These are phyloP conservation scores for Paxillus rubicundulus DNA, from an alignment of 768 basidiomycete genomes.

Conservation along the genomic window DNA sequence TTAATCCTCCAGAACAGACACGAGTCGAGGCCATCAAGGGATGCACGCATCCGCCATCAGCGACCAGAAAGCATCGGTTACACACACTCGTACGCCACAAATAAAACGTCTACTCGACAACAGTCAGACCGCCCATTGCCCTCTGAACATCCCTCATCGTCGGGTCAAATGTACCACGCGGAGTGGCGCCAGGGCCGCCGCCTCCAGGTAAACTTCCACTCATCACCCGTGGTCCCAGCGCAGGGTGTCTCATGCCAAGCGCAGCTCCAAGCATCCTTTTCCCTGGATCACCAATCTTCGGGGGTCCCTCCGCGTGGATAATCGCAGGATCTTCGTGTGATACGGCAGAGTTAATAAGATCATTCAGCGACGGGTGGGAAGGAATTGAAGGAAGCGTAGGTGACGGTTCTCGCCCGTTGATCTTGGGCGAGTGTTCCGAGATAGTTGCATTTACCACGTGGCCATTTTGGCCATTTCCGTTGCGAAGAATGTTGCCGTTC, in stretches of 20 bases:
- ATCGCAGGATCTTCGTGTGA: slow-evolving; percentile 66
- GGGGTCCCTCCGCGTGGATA: slow-evolving; percentile 50
- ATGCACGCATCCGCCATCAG: slow-evolving; percentile 14
- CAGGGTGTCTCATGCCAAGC: slow-evolving; percentile 79
- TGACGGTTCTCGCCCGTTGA: slow-evolving; percentile 66
- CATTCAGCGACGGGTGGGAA: slow-evolving; percentile 79
- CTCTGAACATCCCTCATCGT: slow-evolving; percentile 68
- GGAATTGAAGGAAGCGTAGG: slow-evolving; percentile 81
- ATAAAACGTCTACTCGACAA: slow-evolving; percentile 56
- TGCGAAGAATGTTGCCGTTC: slow-evolving; percentile 30
- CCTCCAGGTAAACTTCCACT: slow-evolving; percentile 37
- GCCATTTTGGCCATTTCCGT: slow-evolving; percentile 30
- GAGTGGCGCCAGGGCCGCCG: slow-evolving; percentile 23
- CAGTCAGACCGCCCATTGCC: slow-evolving; percentile 71
- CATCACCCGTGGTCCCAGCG: slow-evolving; percentile 59
- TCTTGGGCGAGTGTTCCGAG: slow-evolving; percentile 46
- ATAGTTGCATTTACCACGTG: slow-evolving; percentile 45
- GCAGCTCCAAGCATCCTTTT: slow-evolving; percentile 88
- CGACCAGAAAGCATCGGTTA: slow-evolving; percentile 17
- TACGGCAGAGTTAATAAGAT: slow-evolving; percentile 74
- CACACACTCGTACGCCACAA: slow-evolving; percentile 18
- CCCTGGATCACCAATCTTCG: slow-evolving; percentile 83
- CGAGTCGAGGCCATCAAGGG: slow-evolving; percentile 20
- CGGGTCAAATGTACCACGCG: slow-evolving; percentile 47
- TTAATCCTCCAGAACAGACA: slow-evolving; percentile 14